Conservation (phyloP, 257 asterid species). For the Ajuga chamaepitys region DNA sequence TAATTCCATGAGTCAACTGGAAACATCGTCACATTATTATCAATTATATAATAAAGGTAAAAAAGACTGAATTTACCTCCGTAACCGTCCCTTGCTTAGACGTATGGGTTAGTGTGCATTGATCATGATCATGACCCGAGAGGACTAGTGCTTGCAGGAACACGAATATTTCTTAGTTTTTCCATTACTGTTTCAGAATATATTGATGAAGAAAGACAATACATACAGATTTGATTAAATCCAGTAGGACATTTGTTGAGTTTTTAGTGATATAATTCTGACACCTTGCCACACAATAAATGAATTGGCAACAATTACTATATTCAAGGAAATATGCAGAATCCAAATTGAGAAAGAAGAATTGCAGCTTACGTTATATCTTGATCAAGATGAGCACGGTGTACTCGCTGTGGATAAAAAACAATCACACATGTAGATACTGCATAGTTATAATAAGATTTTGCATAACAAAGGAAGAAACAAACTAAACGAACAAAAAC, state of each 20-base stretch:
- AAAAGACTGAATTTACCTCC: constrained; percentile 47
- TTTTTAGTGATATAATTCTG: constrained; percentile 69
- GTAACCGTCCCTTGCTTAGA: constrained; percentile 45
- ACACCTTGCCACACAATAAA: constrained; percentile 42
- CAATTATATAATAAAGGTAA: neutral
- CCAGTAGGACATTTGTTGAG: constrained; percentile 48
- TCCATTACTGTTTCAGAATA: constrained; percentile 3
- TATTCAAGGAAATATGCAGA: neutral
- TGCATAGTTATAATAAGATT: too few relatives aligned
- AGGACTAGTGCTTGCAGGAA: constrained; percentile 59
- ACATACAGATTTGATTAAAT: constrained; percentile 71
- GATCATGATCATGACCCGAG: constrained; percentile 98
- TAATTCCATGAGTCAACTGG: constrained; percentile 23
- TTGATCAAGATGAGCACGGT: constrained; percentile 36
- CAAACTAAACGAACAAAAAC: neutral
- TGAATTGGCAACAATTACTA: constrained; percentile 7
- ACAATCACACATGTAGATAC: too few relatives aligned
- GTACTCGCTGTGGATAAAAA: too few relatives aligned
- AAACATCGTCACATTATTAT: neutral
- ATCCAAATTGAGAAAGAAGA: constrained; percentile 8
- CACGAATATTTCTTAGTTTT: constrained; percentile 13
- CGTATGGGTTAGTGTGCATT: constrained; percentile 65
- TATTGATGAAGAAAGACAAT: constrained; percentile 19
- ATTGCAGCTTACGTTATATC: constrained; percentile 54
- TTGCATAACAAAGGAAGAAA: too few relatives aligned